A percentile compares a stretch with the other conserved stretches of the same genome.
phyloP scores from a whole-genome alignment of 2,329 filamentous ascomycete genomes.

The Talaromyces sp. region DNA sequence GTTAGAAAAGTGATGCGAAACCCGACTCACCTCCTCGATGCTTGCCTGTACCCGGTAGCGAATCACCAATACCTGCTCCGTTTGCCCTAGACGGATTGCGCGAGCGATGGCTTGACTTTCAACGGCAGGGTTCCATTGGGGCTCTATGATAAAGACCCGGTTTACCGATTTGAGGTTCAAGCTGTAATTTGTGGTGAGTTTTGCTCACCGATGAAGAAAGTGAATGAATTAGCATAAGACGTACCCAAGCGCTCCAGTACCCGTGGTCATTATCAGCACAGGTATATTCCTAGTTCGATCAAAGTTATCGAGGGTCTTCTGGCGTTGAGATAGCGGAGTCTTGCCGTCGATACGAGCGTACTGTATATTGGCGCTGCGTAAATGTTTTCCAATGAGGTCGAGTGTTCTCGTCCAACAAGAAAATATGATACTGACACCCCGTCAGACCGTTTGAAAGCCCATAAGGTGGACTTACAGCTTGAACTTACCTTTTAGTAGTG shows the following conservation, averaged over 20 bases:
- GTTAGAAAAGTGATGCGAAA: background rate
- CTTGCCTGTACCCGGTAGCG: slow-evolving; percentile 46
- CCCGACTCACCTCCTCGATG: slow-evolving; percentile 43
- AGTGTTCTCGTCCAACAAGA: slow-evolving; percentile 48
- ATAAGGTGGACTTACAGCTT: background rate
- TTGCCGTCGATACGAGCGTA: slow-evolving; percentile 46
- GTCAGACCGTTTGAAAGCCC: background rate
- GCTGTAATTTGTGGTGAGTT: slow-evolving; percentile 25
- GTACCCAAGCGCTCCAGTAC: slow-evolving; percentile 51
- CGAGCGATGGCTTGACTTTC: slow-evolving; percentile 53
- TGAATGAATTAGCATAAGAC: slow-evolving; percentile 15
- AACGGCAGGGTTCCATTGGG: slow-evolving; percentile 54
- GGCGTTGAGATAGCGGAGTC: slow-evolving; percentile 34
- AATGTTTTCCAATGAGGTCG: slow-evolving; percentile 30
- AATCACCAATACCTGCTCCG: slow-evolving; percentile 41
- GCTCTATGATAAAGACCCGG: slow-evolving; percentile 51
- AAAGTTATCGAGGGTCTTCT: slow-evolving; percentile 42
- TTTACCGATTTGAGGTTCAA: slow-evolving; percentile 50
- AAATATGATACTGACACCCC: slow-evolving; percentile 42
- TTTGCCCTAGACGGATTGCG: slow-evolving; percentile 48
- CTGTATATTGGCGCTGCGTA: background rate
- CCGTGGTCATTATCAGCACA: slow-evolving; percentile 53
- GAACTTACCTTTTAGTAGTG: slow-evolving; percentile 28
- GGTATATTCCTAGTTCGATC: slow-evolving; percentile 22
- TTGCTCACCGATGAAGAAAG: background rate